These are phyloP conservation scores for Isoetes engelmannii DNA, from an alignment of 83 land plant species.

Conservation along the genomic window DNA sequence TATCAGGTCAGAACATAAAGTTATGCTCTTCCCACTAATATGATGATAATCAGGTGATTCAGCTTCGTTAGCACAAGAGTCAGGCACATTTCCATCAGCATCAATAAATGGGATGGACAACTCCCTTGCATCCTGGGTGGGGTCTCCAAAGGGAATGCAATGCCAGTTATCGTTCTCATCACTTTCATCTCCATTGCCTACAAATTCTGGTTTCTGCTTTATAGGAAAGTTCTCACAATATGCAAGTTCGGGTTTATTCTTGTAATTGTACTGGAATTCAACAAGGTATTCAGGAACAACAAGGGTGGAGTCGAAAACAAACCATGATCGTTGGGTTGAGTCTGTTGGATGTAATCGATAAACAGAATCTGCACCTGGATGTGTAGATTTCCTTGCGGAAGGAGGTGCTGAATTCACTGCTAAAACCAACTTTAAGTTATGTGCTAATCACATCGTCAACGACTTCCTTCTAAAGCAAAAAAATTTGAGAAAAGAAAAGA, in stretches of 20 bases:
- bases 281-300: constrained; percentile 41
- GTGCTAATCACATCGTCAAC: neutral
- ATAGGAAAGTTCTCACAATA: neutral
- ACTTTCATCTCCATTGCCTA: constrained; percentile 1
- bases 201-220: neutral
- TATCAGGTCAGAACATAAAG: constrained; percentile 3
- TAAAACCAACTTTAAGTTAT: neutral
- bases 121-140: neutral
- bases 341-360: constrained; percentile 36
- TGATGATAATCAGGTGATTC: no score
- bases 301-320: constrained; percentile 30
- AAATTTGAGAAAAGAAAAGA: neutral
- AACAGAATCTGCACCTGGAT: constrained; percentile 44
- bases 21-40: no score
- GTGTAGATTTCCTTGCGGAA: constrained; percentile 20
- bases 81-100: neutral
- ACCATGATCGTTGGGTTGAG: constrained; percentile 38
- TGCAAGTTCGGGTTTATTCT: constrained; percentile 9
- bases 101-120: no score
- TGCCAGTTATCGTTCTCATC: neutral
- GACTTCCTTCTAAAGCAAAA: constrained; percentile 6
- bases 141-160: neutral
- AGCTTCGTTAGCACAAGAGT: no score
- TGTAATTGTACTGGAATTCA: constrained; percentile 30
- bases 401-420: constrained; percentile 22